Conservation (phyloP, 805 yeast species). For the Lipomyces orientalis region DNA sequence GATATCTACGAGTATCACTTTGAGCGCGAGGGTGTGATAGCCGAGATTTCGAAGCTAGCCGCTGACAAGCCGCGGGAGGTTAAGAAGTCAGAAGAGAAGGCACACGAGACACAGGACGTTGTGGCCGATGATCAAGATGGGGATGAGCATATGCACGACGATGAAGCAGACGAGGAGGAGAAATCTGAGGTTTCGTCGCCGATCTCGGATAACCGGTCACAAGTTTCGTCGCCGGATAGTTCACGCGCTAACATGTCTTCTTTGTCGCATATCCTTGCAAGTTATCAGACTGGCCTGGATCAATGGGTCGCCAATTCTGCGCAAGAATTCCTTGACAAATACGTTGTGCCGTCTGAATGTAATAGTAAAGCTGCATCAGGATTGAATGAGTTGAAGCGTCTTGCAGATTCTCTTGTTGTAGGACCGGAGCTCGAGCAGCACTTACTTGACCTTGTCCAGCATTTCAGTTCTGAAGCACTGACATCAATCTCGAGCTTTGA, state of each 20-base stretch:
- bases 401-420: conserved; percentile 40
- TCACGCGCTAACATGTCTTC: conserved; percentile 5
- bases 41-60: conserved; percentile 52
- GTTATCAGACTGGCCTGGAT: conserved; percentile 17
- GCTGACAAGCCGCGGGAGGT: conserved; percentile 21
- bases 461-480: conserved; percentile 27
- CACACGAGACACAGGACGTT: conserved; percentile 37
- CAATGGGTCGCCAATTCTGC: conserved; percentile 15
- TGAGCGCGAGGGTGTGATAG: conserved; percentile 74
- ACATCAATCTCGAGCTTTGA: conserved; percentile 71
- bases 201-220: neutral
- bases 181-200: conserved; percentile 14
- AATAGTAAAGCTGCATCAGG: conserved; percentile 40
- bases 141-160: conserved; percentile 31
- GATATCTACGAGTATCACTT: conserved; percentile 54
- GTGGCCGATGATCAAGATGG: conserved; percentile 43
- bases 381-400: conserved; percentile 39
- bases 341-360: conserved; percentile 16
- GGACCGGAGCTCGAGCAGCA: conserved; percentile 37
- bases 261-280: conserved; percentile 6
- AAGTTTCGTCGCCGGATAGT: conserved; percentile 3
- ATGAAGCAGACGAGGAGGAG: conserved; percentile 40
- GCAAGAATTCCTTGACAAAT: conserved; percentile 23
- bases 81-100: conserved; percentile 37
- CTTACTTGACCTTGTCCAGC: conserved; percentile 50